Percentiles rank a stretch among this genome's conserved stretches.
Conservation (phyloP, 1,284 basidiomycete genomes). For the Naganishia sp. region DNA sequence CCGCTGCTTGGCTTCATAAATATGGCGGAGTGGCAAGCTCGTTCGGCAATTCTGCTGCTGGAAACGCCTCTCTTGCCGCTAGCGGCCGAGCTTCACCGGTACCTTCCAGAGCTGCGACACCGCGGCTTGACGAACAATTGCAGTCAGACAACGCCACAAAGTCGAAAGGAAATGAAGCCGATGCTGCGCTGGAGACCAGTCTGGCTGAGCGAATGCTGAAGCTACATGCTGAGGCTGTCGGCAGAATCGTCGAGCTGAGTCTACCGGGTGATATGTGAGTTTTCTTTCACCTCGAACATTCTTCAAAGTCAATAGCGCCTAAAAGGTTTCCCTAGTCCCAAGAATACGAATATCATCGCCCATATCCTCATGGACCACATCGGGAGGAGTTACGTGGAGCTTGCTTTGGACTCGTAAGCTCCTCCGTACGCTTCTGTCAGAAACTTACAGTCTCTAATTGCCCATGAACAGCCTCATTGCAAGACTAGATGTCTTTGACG, state of each 20-base stretch:
- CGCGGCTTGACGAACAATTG: neutral
- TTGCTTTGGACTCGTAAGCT: constrained; percentile 86
- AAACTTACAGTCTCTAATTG: neutral
- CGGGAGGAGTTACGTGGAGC: constrained; percentile 82
- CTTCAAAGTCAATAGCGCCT: neutral
- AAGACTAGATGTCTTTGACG: constrained; percentile 74
- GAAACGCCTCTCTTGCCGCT: constrained; percentile 12
- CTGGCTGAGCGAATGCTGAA: constrained; percentile 85
- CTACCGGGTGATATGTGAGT: constrained; percentile 76
- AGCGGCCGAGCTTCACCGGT: constrained; percentile 34
- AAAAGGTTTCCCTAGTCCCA: constrained; percentile 62
- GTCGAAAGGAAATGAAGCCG: constrained; percentile 72
- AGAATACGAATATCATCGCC: constrained; percentile 82
- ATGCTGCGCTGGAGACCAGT: constrained; percentile 73
- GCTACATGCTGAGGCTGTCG: constrained; percentile 95
- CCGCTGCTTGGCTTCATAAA: constrained; percentile 57
- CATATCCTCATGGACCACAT: constrained; percentile 87
- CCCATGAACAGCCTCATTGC: constrained; percentile 55
- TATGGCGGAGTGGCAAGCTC: constrained; percentile 50
- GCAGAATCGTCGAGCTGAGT: constrained; percentile 85
- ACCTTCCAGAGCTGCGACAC: constrained; percentile 27
- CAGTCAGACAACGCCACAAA: constrained; percentile 53
- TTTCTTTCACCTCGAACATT: neutral
- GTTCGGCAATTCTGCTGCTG: constrained; percentile 22
- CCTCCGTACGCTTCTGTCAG: neutral